Evolutionary conservation across 2,329 filamentous ascomycete genomes (phyloP).

Genomic region (Chalaropsis thielavioides): DNA sequence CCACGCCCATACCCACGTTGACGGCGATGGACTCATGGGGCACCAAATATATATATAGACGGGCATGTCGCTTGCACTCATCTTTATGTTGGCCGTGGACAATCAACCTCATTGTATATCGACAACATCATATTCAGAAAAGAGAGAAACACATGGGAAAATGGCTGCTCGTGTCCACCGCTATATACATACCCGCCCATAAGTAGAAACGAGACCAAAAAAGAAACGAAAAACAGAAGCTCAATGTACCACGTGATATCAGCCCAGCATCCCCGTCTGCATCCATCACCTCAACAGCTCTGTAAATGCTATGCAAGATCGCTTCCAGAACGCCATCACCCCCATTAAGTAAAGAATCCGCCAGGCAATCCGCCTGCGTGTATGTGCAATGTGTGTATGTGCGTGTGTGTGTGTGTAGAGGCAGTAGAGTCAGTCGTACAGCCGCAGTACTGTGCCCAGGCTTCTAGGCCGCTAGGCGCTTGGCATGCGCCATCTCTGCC

Average conservation of each 20-base stretch:
- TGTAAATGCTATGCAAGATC: background rate
- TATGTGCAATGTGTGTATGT: background rate
- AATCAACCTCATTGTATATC: too few relatives aligned
- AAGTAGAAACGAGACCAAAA: background rate
- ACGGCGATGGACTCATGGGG: too few relatives aligned
- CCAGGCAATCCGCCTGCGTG: too few relatives aligned
- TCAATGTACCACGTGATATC: background rate
- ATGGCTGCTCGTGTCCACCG: too few relatives aligned
- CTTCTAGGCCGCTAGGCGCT: conserved; percentile 9
- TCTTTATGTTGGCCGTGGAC: too few relatives aligned
- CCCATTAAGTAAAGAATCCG: background rate
- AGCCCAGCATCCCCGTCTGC: background rate
- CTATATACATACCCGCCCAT: background rate
- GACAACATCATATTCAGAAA: too few relatives aligned
- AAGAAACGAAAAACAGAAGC: background rate
- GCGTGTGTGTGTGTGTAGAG: background rate
- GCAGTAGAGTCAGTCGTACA: background rate
- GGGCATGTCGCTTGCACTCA: too few relatives aligned
- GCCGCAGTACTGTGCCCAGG: background rate
- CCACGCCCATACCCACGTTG: too few relatives aligned
- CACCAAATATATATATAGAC: too few relatives aligned
- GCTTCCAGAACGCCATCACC: background rate
- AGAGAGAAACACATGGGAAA: too few relatives aligned
- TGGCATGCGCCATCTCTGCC: conserved; percentile 34
- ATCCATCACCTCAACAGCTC: background rate